Evolutionary conservation across 2,329 filamentous ascomycete genomes (phyloP), one percentile per base, ranked within the genome.

Genomic region (Cordyceps tenuipes): DNA sequence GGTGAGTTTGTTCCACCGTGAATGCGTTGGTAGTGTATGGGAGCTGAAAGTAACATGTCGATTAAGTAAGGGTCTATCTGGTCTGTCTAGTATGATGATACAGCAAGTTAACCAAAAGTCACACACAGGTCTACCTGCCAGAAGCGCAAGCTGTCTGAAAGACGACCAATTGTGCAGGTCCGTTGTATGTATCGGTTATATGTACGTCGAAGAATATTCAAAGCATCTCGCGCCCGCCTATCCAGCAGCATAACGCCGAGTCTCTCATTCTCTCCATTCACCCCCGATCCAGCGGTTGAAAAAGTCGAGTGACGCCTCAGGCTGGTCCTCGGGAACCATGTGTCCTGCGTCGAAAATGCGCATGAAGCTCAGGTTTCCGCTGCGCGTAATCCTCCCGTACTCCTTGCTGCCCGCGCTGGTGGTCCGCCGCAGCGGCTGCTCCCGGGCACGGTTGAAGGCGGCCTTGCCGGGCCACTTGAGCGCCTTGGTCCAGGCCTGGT

Each of bases 401-500:
- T 63, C 53, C 57, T 56, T 62, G 36, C 68, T 65, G 39, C 68
- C 68, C 60, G 34, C 12, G 34, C 34, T 10, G 34, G 6, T 10
- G 10, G 34, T 10, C 8, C 93, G 79, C 69, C 81, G 82, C 65
- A 97, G 85, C 66, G 88, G 83, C 76, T 89, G 75, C 66, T 89
- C 75, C 67, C 86, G 73, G 57, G 88, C 87, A 64, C 85, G 81
- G 71, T 89, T 87, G 80, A 89, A 99, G 60, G 79, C 82, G 76
- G 89, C 84, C 79, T 96, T 85, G 70, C 92, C 93, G 55, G 87
- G 79, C 92, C 94, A 99, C 76, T 97, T 90, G 49, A 99, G 91
- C 61, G 86, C 89, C 72, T 96, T 88, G 61, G 90, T 87, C 94
- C 94, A 99, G 62, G 90, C 93, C 76, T 91, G 87, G 84, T 97